A percentile compares a stretch with the other conserved stretches of the same genome.
Conservation (phyloP, 2,329 filamentous ascomycete species). For the Arachnopeziza araneosa region DNA sequence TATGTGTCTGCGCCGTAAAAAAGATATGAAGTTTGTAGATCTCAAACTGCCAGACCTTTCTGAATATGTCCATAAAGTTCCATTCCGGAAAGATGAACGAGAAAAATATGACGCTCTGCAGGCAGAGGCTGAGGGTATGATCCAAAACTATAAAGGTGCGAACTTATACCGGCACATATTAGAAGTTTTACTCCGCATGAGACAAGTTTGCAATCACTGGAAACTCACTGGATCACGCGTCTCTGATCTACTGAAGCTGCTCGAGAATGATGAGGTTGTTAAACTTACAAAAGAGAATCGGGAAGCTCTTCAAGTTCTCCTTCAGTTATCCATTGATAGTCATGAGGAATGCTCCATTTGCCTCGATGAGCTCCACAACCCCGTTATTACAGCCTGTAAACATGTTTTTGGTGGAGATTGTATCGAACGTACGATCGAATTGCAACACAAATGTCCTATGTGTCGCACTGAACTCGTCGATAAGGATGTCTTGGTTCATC, state of each 20-base stretch:
- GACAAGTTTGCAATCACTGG: constrained; percentile 89
- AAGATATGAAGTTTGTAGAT: constrained; percentile 85
- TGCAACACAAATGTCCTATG: constrained; percentile 78
- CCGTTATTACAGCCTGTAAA: constrained; percentile 80
- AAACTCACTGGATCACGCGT: constrained; percentile 71
- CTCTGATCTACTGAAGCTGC: constrained; percentile 62
- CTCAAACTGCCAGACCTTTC: constrained; percentile 70
- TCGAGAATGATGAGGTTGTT: constrained; percentile 63
- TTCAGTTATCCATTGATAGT: constrained; percentile 71
- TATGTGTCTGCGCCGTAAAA: constrained; percentile 74
- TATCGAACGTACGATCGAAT: constrained; percentile 67
- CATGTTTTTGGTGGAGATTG: constrained; percentile 73
- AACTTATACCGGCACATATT: constrained; percentile 68
- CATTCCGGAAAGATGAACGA: constrained; percentile 67
- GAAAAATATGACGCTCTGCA: constrained; percentile 71
- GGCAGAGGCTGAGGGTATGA: constrained; percentile 67
- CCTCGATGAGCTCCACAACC: constrained; percentile 63
- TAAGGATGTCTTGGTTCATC: constrained; percentile 57
- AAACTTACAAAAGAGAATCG: constrained; percentile 67
- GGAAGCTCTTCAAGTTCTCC: constrained; percentile 65
- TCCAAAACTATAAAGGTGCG: constrained; percentile 49
- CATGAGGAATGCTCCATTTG: constrained; percentile 83
- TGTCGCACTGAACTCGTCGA: constrained; percentile 66
- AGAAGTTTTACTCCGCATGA: constrained; percentile 74
- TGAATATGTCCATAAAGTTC: constrained; percentile 71